phyloP scores from a whole-genome alignment of 805 yeast species.

The Myxozyma monticola region DNA sequence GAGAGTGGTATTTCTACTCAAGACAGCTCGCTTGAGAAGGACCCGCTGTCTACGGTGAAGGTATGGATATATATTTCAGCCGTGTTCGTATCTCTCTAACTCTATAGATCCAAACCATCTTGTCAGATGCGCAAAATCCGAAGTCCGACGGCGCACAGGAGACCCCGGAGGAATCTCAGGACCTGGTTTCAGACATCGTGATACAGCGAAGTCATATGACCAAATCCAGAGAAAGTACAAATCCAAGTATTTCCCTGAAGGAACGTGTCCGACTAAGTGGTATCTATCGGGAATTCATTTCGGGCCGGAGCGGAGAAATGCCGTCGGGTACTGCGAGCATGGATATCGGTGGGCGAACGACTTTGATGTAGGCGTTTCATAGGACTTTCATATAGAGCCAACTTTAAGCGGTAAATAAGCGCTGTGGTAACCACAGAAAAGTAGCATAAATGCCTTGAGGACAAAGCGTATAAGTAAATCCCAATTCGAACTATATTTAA shows the following conservation, averaged over 20 bases:
- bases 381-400: background rate
- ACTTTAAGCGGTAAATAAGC: background rate
- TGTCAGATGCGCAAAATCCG: too few relatives aligned
- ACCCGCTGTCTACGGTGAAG: too few relatives aligned
- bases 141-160: too few relatives aligned
- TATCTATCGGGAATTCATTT: constrained; percentile 71
- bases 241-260: constrained; percentile 79
- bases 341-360: constrained; percentile 81
- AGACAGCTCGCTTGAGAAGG: too few relatives aligned
- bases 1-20: background rate
- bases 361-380: constrained; percentile 65
- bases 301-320: constrained; percentile 82
- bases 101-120: too few relatives aligned
- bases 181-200: background rate
- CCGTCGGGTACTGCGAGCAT: constrained; percentile 79
- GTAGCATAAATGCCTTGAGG: background rate
- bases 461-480: background rate
- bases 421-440: background rate
- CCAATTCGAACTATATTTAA: too few relatives aligned
- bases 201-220: background rate
- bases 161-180: too few relatives aligned
- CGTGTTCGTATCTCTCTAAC: too few relatives aligned
- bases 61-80: too few relatives aligned
- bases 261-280: constrained; percentile 63
- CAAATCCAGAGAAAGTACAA: too few relatives aligned